Evolutionary conservation across 2,329 filamentous ascomycete species (phyloP).

Genomic region (Tolypocladium tropicale): DNA sequence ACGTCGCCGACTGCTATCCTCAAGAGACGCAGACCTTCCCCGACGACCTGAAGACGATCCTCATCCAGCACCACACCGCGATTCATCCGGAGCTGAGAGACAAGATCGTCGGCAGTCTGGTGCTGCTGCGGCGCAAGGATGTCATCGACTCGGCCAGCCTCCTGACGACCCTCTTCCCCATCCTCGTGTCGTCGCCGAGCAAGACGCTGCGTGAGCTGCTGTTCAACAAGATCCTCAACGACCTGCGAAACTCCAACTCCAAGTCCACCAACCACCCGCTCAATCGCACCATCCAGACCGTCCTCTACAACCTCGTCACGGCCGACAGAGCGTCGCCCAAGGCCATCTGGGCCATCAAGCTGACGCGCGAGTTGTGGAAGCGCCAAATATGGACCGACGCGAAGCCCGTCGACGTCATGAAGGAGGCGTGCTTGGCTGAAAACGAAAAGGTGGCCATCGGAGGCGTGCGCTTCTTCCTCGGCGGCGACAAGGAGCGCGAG

Average conservation of each 20-base stretch:
- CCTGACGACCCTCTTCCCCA: conserved; percentile 86
- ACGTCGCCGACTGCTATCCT: conserved; percentile 89
- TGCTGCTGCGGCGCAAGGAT: conserved; percentile 82
- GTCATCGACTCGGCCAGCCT: conserved; percentile 77
- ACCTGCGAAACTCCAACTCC: conserved; percentile 77
- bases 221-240: conserved; percentile 82
- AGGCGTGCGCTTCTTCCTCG: conserved; percentile 88
- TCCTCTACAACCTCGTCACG: conserved; percentile 83
- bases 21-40: conserved; percentile 68
- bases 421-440: conserved; percentile 77
- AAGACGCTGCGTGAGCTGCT: conserved; percentile 78
- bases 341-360: conserved; percentile 89
- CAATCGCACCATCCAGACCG: conserved; percentile 86
- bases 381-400: conserved; percentile 92
- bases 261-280: conserved; percentile 86
- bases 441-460: conserved; percentile 89
- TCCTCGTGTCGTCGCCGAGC: conserved; percentile 83
- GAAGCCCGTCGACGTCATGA: conserved; percentile 96
- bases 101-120: conserved; percentile 86
- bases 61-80: conserved; percentile 71
- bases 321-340: conserved; percentile 78
- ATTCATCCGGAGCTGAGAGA: conserved; percentile 80
- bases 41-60: conserved; percentile 68
- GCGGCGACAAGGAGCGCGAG: conserved; percentile 91
- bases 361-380: conserved; percentile 93